A percentile compares a stretch with the other conserved stretches of the same genome.
Evolutionary conservation across 2,329 filamentous ascomycete species (phyloP).

Genomic region (Clarireedia paspali): DNA sequence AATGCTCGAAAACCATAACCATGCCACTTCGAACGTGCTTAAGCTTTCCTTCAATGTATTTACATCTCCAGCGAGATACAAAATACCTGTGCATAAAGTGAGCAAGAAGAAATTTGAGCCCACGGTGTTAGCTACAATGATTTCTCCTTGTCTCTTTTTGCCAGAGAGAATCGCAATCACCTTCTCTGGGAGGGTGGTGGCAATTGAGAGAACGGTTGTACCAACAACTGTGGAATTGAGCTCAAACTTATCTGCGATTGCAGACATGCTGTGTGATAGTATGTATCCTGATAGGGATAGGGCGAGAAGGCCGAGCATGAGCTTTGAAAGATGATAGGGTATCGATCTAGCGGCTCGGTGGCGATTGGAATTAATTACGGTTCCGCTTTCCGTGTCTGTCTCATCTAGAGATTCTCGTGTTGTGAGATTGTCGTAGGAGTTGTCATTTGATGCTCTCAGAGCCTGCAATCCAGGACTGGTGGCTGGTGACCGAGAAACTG

Average conservation of each 20-base stretch:
- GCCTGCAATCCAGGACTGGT: background rate
- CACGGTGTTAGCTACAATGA: slow-evolving; percentile 44
- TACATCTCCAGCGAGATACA: slow-evolving; percentile 28
- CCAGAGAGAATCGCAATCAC: slow-evolving; percentile 42
- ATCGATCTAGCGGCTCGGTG: slow-evolving; percentile 14
- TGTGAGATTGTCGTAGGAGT: background rate
- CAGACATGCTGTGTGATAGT: slow-evolving; percentile 36
- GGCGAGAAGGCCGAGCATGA: slow-evolving; percentile 37
- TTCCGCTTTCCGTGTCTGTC: background rate
- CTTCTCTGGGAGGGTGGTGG: slow-evolving; percentile 47
- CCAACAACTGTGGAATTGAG: slow-evolving; percentile 41
- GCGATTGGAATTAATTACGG: no score
- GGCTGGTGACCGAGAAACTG: background rate
- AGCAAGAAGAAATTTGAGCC: slow-evolving; percentile 49
- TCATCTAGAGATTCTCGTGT: background rate
- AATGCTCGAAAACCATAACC: slow-evolving; percentile 24
- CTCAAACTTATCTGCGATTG: slow-evolving; percentile 34
- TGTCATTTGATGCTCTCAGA: background rate
- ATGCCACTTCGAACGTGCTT: slow-evolving; percentile 26
- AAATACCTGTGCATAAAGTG: slow-evolving; percentile 40
- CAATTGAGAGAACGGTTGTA: slow-evolving; percentile 40
- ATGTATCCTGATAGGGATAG: slow-evolving; percentile 39
- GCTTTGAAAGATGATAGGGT: slow-evolving; percentile 34
- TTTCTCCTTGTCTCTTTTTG: slow-evolving; percentile 38
- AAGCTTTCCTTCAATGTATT: slow-evolving; percentile 21